A percentile compares a stretch with the other conserved stretches of the same genome.
These are phyloP conservation scores for Calonectria pseudoreteaudii DNA, from an alignment of 2,329 filamentous ascomycete genomes.

Conservation along the genomic window DNA sequence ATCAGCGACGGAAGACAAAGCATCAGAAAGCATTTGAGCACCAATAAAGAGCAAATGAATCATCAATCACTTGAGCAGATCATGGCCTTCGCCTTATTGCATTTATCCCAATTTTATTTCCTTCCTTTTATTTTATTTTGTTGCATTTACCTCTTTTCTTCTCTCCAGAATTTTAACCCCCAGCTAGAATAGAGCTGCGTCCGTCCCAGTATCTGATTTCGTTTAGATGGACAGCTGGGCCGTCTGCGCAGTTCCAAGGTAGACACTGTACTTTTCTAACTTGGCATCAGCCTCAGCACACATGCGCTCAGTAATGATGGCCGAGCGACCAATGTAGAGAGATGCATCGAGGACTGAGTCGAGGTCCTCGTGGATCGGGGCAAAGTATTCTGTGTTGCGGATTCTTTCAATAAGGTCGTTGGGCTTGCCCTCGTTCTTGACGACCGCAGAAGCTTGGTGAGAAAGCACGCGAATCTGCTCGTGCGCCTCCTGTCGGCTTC, in stretches of 20 bases:
- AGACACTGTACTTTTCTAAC: conserved; percentile 27
- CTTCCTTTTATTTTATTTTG: not conserved
- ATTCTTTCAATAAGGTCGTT: conserved; percentile 37
- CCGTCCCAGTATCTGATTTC: not conserved
- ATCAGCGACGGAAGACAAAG: not conserved
- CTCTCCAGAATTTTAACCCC: not conserved
- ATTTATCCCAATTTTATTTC: not conserved
- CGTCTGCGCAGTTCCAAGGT: conserved; percentile 27
- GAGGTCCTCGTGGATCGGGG: conserved; percentile 33
- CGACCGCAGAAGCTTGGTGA: conserved; percentile 28
- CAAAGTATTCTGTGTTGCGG: conserved; percentile 35
- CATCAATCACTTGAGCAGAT: not conserved
- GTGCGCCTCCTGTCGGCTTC: conserved; percentile 34
- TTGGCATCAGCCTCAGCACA: conserved; percentile 32
- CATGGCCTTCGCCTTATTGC: not conserved
- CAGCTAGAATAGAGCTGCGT: not conserved
- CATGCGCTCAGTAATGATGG: conserved; percentile 28
- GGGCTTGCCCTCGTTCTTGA: conserved; percentile 32
- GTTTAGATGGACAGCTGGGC: conserved; percentile 27
- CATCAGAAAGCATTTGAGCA: not conserved
- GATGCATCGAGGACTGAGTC: conserved; percentile 31
- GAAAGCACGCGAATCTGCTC: conserved; percentile 38
- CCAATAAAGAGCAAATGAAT: not conserved
- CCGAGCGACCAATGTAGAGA: conserved; percentile 32
- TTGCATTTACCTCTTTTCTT: not conserved